Evolutionary conservation across 345 rosid species (phyloP).

Genomic region (Populus euphratica): DNA sequence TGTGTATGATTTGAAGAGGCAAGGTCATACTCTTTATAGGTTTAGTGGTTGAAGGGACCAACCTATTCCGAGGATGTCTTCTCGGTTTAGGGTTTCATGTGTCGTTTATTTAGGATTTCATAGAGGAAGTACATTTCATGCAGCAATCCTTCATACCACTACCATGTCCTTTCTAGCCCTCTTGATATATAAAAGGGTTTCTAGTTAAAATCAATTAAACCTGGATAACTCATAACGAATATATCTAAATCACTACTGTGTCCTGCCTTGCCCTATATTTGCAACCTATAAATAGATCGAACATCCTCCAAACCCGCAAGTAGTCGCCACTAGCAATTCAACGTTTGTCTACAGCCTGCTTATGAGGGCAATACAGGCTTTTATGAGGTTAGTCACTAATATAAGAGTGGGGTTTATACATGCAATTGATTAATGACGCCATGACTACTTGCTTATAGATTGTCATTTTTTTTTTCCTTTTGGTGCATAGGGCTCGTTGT

Average conservation of each 20-base stretch:
- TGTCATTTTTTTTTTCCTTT: conserved; percentile 9
- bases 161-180: too few species aligned
- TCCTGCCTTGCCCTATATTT: conserved; percentile 87
- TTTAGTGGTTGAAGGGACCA: conserved; percentile 33
- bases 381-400: conserved; percentile 72
- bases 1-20: conserved; percentile 53
- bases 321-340: conserved; percentile 96
- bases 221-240: not conserved
- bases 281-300: conserved; percentile 83
- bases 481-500: conserved; percentile 6
- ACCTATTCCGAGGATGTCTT: too few species aligned
- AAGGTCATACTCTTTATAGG: conserved; percentile 52
- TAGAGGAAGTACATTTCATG: too few species aligned
- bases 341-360: conserved; percentile 58
- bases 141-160: too few species aligned
- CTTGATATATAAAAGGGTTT: too few species aligned
- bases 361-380: conserved; percentile 83
- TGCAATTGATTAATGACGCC: conserved; percentile 54
- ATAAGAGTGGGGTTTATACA: conserved; percentile 66
- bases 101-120: too few species aligned
- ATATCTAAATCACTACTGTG: conserved; percentile 28
- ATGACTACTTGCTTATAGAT: not conserved
- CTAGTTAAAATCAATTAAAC: not conserved
- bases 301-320: conserved; percentile 86
- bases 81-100: too few species aligned